A percentile compares a stretch with the other conserved stretches of the same genome.
Conservation (phyloP, 2,329 filamentous ascomycete genomes). For the Macrophomina phaseolina region DNA sequence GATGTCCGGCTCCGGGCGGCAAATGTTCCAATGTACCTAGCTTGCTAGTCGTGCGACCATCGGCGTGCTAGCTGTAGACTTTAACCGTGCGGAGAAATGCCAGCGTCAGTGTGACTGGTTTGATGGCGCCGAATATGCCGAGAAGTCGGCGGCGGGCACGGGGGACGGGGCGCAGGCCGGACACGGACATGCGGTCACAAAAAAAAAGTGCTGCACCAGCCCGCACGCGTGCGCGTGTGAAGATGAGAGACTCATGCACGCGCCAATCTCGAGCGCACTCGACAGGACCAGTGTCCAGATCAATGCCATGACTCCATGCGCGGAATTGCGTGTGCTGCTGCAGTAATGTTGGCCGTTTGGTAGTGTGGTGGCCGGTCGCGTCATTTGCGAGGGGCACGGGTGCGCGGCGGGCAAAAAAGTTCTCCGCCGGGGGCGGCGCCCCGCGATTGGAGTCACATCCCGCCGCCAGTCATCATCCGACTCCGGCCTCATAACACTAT, state of each 20-base stretch:
- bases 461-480: constrained; percentile 9
- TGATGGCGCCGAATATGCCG: constrained; percentile 14
- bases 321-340: too few species aligned
- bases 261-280: too few species aligned
- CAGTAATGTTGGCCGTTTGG: too few species aligned
- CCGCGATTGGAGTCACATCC: constrained; percentile 17
- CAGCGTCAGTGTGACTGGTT: background rate
- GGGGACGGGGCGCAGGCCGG: constrained; percentile 21
- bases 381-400: constrained; percentile 21
- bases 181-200: background rate
- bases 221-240: too few species aligned
- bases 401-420: constrained; percentile 6
- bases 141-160: constrained; percentile 1
- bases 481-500: constrained; percentile 4
- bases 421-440: constrained; percentile 2
- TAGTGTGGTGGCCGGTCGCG: background rate
- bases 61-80: background rate
- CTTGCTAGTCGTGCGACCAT: background rate
- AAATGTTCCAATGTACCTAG: background rate
- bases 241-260: too few species aligned
- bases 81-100: constrained; percentile 4
- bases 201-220: too few species aligned
- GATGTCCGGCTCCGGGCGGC: constrained; percentile 1
- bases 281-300: too few species aligned
- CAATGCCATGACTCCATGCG: too few species aligned